Conservation (phyloP, 2,329 filamentous ascomycete genomes). For the Setomelanomma holmii region DNA sequence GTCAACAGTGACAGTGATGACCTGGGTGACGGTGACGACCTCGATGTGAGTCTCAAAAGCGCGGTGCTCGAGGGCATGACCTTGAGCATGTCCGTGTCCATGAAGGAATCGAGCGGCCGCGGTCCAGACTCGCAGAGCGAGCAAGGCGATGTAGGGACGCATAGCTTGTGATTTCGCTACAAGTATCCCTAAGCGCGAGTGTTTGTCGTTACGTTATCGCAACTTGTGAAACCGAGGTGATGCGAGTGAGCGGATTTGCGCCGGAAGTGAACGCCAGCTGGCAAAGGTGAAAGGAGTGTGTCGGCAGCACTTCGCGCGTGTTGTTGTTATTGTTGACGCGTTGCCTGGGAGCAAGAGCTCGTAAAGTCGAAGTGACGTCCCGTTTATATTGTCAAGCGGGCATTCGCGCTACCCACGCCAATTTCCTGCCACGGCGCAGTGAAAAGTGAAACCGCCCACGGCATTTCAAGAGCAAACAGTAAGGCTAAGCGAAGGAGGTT, state of each 20-base stretch:
- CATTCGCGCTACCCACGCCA: neutral
- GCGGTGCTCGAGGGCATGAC: conserved; percentile 1
- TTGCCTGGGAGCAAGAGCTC: neutral
- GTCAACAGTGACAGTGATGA: conserved; percentile 9
- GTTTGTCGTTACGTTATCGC: no score
- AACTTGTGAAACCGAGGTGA: neutral
- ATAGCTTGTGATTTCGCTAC: conserved; percentile 1
- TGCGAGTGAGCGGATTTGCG: neutral
- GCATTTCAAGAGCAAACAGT: no score
- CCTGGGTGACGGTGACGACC: conserved; percentile 18
- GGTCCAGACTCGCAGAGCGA: conserved; percentile 5
- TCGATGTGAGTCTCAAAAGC: conserved; percentile 2
- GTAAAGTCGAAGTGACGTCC: neutral
- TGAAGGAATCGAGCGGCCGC: conserved; percentile 3
- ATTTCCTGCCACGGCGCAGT: neutral
- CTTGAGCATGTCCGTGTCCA: neutral
- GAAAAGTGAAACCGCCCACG: no score
- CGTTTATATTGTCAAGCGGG: neutral
- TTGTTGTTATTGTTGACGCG: conserved; percentile 4
- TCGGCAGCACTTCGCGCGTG: neutral
- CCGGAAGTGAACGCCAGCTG: neutral
- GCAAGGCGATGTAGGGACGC: neutral
- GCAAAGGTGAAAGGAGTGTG: neutral
- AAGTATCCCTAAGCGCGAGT: no score
- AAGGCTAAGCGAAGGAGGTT: no score